Evolutionary conservation across 305 asterid genomes (phyloP).

Genomic region (Galium porrigens): DNA sequence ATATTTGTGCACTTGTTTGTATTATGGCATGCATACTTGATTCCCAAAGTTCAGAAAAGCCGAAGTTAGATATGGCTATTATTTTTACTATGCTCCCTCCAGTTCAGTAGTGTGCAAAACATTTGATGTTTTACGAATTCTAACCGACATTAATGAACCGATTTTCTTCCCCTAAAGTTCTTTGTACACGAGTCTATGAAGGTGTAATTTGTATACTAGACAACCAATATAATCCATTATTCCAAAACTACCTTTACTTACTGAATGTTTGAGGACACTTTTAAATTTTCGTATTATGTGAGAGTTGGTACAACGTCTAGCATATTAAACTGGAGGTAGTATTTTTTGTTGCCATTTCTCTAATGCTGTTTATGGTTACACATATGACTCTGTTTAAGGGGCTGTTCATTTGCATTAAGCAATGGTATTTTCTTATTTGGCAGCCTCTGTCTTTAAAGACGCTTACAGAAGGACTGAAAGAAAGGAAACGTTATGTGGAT

Average conservation of each 20-base stretch:
- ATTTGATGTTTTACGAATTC: neutral
- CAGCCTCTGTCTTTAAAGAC: constrained; percentile 84
- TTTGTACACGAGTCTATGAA: too few relatives aligned
- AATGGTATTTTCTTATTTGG: constrained; percentile 12
- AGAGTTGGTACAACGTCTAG: neutral
- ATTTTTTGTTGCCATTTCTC: constrained; percentile 6
- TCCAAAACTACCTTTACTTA: neutral
- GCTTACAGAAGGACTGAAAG: constrained; percentile 64
- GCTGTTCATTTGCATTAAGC: neutral
- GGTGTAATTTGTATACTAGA: neutral
- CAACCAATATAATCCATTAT: neutral
- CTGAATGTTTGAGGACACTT: neutral
- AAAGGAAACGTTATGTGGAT: constrained; percentile 47
- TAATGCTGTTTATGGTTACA: neutral
- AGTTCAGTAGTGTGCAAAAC: neutral
- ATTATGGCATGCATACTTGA: neutral
- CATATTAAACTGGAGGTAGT: neutral
- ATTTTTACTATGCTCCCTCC: neutral
- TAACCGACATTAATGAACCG: neutral
- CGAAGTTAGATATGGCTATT: neutral
- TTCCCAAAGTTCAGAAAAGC: neutral
- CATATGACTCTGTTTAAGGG: neutral
- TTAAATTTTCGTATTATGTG: neutral
- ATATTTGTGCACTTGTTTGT: too few relatives aligned
- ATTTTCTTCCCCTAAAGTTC: neutral